Evolutionary conservation across 805 yeast genomes (phyloP).

Genomic region (Grigorovia transvaalensis): DNA sequence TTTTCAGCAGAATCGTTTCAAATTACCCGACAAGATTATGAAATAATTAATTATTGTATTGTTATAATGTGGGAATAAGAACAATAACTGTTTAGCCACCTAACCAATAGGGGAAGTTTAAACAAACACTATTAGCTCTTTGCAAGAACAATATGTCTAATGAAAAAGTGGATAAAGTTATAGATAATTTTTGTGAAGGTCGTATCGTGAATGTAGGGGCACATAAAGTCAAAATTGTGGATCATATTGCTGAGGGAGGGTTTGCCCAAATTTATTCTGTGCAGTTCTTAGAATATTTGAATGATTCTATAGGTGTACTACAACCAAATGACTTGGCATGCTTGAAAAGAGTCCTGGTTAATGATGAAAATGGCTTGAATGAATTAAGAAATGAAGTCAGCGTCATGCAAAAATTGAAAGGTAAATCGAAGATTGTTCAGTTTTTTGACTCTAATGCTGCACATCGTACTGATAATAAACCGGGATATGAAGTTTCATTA

Average conservation of each 20-base stretch:
- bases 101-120: too few relatives aligned
- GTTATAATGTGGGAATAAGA: neutral
- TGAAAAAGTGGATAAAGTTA: neutral
- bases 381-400: conserved; percentile 69
- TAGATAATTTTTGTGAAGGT: conserved; percentile 27
- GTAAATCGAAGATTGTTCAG: conserved; percentile 50
- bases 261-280: conserved; percentile 74
- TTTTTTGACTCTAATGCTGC: conserved; percentile 69
- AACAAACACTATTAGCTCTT: neutral
- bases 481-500: conserved; percentile 74
- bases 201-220: conserved; percentile 50
- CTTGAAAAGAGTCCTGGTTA: conserved; percentile 64
- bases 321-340: conserved; percentile 46
- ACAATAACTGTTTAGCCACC: neutral
- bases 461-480: conserved; percentile 20
- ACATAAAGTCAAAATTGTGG: conserved; percentile 43
- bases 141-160: neutral
- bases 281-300: conserved; percentile 31
- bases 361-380: conserved; percentile 58
- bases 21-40: neutral
- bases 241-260: conserved; percentile 64
- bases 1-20: neutral
- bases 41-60: neutral
- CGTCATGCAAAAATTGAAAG: conserved; percentile 56
- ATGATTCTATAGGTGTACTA: conserved; percentile 27